Evolutionary conservation across 108 stramenopile species (phyloP).

Genomic region (Cyclotella choctawhatcheeana): DNA sequence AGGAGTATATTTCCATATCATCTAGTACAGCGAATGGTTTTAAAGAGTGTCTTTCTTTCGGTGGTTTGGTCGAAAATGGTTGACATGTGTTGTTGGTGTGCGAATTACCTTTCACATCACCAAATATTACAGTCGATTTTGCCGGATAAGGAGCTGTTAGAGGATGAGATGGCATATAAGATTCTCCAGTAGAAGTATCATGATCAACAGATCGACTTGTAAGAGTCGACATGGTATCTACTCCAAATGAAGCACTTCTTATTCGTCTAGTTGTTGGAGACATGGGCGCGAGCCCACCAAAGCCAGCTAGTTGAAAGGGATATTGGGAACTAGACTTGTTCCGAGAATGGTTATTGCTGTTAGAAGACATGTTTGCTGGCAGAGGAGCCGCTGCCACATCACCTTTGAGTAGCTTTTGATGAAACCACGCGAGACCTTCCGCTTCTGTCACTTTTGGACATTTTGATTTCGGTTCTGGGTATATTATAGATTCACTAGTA

Average conservation of each 20-base stretch:
- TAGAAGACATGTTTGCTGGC: background rate
- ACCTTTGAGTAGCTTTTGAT: constrained; percentile 31
- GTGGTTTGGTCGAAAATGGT: background rate
- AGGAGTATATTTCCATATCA: constrained; percentile 47
- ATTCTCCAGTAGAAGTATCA: background rate
- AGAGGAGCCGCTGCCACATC: constrained; percentile 4
- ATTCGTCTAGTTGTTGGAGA: constrained; percentile 11
- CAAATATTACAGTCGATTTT: background rate
- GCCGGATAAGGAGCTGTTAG: background rate
- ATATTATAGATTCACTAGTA: background rate
- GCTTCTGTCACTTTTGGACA: constrained; percentile 27
- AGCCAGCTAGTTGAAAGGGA: constrained; percentile 37
- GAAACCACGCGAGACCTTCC: constrained; percentile 44
- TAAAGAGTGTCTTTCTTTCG: background rate
- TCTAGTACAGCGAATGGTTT: constrained; percentile 17
- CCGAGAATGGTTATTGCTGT: constrained; percentile 7
- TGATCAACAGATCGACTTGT: background rate
- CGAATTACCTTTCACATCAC: background rate
- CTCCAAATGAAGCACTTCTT: constrained; percentile 32
- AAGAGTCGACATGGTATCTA: constrained; percentile 6
- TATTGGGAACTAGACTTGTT: background rate
- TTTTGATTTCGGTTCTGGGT: background rate
- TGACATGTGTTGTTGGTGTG: background rate
- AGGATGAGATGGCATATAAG: background rate
- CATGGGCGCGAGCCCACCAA: constrained; percentile 24